Percentiles rank a stretch among this genome's conserved stretches.
These are phyloP conservation scores for Phytophthora capsici DNA, from an alignment of 352 stramenopile genomes.

Conservation along the genomic window DNA sequence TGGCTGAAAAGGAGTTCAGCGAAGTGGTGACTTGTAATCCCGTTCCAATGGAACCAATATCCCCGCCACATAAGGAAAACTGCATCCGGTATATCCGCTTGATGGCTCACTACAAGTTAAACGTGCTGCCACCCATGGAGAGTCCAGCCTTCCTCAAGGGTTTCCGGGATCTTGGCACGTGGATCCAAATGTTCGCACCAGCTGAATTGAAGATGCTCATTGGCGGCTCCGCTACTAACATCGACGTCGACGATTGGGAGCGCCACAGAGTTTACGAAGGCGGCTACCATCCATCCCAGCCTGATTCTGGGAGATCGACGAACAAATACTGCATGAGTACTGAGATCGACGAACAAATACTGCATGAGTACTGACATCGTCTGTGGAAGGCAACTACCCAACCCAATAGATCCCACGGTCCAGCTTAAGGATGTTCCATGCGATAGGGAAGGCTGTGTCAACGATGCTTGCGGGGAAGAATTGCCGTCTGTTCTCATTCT, in stretches of 20 bases:
- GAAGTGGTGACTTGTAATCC: slow-evolving; percentile 71
- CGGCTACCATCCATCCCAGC: slow-evolving; percentile 92
- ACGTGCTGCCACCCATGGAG: slow-evolving; percentile 75
- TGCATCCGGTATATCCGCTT: slow-evolving; percentile 96
- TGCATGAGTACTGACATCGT: no score
- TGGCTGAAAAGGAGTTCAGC: slow-evolving; percentile 81
- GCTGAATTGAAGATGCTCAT: slow-evolving; percentile 95
- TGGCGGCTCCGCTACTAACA: slow-evolving; percentile 91
- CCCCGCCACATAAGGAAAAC: slow-evolving; percentile 93
- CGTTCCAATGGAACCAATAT: slow-evolving; percentile 88
- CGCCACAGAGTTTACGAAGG: slow-evolving; percentile 93
- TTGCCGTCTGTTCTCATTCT: no score
- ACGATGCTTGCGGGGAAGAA: no score
- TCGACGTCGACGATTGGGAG: slow-evolving; percentile 96
- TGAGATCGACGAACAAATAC: no score
- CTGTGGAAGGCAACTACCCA: no score
- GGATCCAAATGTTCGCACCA: slow-evolving; percentile 86
- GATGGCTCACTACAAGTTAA: slow-evolving; percentile 98
- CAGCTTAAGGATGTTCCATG: no score
- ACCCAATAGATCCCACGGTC: no score
- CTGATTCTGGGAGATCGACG: slow-evolving; percentile 82
- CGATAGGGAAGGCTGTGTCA: no score
- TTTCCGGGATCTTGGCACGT: slow-evolving; percentile 75
- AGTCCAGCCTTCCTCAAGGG: slow-evolving; percentile 71
- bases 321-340: no score